These are phyloP conservation scores for Solanum clarkiae DNA, from an alignment of 257 asterid species.

Conservation along the genomic window DNA sequence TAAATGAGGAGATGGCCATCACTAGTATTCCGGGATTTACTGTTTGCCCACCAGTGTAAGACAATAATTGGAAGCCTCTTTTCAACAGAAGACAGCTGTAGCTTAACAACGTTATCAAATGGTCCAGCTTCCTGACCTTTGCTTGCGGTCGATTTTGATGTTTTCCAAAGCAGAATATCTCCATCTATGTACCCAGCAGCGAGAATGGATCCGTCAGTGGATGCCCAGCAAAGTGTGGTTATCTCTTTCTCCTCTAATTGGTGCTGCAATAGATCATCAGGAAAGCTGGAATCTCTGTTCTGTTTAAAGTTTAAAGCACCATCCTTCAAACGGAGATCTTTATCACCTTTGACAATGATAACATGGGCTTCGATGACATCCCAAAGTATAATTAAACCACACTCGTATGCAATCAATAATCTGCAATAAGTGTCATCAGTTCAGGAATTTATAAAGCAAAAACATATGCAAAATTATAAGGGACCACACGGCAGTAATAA, in stretches of 20 bases:
- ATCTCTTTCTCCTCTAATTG: slow-evolving; percentile 73
- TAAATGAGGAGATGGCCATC: slow-evolving; percentile 70
- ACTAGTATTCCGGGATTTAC: slow-evolving; percentile 36
- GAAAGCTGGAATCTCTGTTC: slow-evolving; percentile 16
- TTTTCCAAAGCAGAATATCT: slow-evolving; percentile 79
- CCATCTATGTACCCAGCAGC: slow-evolving; percentile 88
- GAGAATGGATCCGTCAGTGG: slow-evolving; percentile 67
- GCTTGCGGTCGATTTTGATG: slow-evolving; percentile 24
- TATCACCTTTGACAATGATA: slow-evolving; percentile 58
- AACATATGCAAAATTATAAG: not conserved
- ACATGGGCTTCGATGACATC: slow-evolving; percentile 50
- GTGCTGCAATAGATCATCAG: slow-evolving; percentile 23
- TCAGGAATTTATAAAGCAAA: not conserved
- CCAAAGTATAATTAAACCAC: slow-evolving; percentile 84
- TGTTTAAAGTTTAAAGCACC: slow-evolving; percentile 22
- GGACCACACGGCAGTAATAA: not conserved
- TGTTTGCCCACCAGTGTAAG: slow-evolving; percentile 55
- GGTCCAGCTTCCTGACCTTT: slow-evolving; percentile 34
- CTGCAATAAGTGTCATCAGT: slow-evolving; percentile 25
- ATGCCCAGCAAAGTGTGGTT: slow-evolving; percentile 87
- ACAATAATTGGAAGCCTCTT: slow-evolving; percentile 86
- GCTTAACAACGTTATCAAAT: slow-evolving; percentile 52
- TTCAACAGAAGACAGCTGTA: slow-evolving; percentile 66
- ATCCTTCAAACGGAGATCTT: slow-evolving; percentile 52
- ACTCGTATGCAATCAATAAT: slow-evolving; percentile 69